Evolutionary conservation across 805 yeast genomes (phyloP).

Genomic region (Candida oleophila): DNA sequence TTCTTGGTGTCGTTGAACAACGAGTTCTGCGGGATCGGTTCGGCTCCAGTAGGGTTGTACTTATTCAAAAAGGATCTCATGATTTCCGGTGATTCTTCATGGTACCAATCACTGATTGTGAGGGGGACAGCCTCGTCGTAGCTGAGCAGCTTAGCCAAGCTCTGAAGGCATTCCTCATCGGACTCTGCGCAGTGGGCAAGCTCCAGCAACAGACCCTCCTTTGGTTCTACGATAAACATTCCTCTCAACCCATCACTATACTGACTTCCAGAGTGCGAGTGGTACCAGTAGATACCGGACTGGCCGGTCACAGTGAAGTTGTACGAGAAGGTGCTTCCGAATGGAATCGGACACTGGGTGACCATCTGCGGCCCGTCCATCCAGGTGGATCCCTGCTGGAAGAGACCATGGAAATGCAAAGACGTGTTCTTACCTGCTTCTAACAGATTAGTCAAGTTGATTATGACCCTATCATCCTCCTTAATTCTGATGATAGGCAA

Average conservation of each 20-base stretch:
- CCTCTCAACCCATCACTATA: constrained; percentile 80
- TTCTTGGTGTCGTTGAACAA: constrained; percentile 81
- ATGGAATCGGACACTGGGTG: constrained; percentile 47
- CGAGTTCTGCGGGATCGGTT: constrained; percentile 85
- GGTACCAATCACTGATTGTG: constrained; percentile 87
- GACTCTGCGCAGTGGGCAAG: constrained; percentile 1
- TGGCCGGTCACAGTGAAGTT: constrained; percentile 38
- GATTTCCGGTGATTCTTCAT: constrained; percentile 53
- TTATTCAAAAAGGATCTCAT: constrained; percentile 58
- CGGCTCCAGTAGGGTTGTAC: constrained; percentile 96
- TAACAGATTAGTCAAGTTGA: constrained; percentile 33
- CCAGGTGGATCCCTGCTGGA: constrained; percentile 33
- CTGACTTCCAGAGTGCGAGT: constrained; percentile 74
- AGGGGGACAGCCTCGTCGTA: constrained; percentile 79
- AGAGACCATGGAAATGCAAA: constrained; percentile 47
- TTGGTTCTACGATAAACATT: constrained; percentile 56
- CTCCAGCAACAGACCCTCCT: not conserved
- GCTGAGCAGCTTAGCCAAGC: constrained; percentile 44
- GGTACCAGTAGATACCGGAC: constrained; percentile 62
- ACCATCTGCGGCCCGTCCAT: constrained; percentile 49
- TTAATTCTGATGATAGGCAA: constrained; percentile 39
- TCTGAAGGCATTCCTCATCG: constrained; percentile 20
- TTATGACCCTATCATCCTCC: constrained; percentile 38
- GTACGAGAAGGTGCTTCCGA: constrained; percentile 36
- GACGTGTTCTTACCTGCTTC: constrained; percentile 34